Conservation (phyloP, 768 basidiomycete genomes). For the Trametopsis cervina region DNA sequence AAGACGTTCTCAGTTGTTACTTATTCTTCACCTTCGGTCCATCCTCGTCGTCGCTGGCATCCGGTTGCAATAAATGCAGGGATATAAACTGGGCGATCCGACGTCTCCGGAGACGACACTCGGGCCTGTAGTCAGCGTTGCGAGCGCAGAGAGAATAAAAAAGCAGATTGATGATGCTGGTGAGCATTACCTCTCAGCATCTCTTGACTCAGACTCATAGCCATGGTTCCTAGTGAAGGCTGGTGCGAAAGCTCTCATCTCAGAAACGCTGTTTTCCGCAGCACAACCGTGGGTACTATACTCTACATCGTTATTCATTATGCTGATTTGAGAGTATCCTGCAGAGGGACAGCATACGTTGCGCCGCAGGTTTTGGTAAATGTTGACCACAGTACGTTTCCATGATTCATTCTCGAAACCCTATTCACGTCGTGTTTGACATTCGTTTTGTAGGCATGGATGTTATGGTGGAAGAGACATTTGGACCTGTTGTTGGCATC, state of each 20-base stretch:
- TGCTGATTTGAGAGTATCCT: neutral
- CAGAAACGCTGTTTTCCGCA: constrained; percentile 55
- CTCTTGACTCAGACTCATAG: neutral
- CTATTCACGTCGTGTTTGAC: neutral
- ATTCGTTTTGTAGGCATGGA: constrained; percentile 61
- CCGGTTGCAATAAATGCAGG: constrained; percentile 30
- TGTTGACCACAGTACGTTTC: constrained; percentile 75
- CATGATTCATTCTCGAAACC: constrained; percentile 6
- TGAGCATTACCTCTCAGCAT: constrained; percentile 25
- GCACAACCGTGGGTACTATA: constrained; percentile 54
- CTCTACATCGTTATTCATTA: neutral
- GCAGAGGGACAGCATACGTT: constrained; percentile 77
- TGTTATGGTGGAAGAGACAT: constrained; percentile 89
- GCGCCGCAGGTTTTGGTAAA: constrained; percentile 87
- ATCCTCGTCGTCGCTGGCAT: neutral
- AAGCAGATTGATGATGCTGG: constrained; percentile 85
- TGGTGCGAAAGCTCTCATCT: constrained; percentile 74
- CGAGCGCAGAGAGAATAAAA: constrained; percentile 77
- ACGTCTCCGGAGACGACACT: constrained; percentile 66
- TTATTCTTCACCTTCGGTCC: neutral
- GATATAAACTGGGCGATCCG: constrained; percentile 85
- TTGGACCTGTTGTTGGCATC: constrained; percentile 91
- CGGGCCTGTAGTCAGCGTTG: constrained; percentile 89
- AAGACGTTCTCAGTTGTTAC: too few relatives aligned
- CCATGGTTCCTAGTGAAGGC: constrained; percentile 42